Base-by-base conservation (phyloP, 768 basidiomycete species). In the Mycena alexandri region DNA sequence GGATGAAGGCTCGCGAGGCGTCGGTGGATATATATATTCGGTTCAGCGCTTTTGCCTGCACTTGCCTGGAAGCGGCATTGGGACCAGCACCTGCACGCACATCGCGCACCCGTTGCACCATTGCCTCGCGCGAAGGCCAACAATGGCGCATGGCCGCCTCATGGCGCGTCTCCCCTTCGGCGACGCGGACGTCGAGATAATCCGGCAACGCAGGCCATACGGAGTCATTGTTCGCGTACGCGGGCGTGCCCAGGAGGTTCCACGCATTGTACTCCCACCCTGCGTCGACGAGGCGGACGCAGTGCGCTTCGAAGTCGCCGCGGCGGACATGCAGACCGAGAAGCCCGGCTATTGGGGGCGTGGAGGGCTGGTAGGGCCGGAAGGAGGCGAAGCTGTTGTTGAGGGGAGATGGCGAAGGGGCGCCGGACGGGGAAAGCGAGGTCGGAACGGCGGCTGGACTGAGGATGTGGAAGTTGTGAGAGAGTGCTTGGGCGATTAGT, bases 261-360 rank as follows among this genome's bases (percentile, higher is more conserved):
- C 83, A 86, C 7, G 79, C 81, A 51, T 79, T 78, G 79, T 78
- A 86, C 5, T 73, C 72, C 24, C 79, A 65, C 29, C 71, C 73
- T 68, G 72, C 72, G 36, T 69, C 71, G 3, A 79, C 79, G 42
- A 87, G 78, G 56, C 71, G 66, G 12, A 63, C 58, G 73, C 86
- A 88, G 74, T 87, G 86, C 1, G 65, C 60, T 25, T 75, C 29
- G 67, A 79, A 87, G 74, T 86, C 86, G 8, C 86, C 86, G 36
- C 85, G 79, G 9, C 86, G 84, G 46, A 87, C 76, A 69, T 87
- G 86, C 13, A 87, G 71, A 19, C 77, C 84, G n/a, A 87, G 76
- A 0, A 86, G 74, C 24, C 85, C 82, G 10, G 76, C 61, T 33
- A 84, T 75, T 10, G 74, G 71, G n/a, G 48, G 43, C 14, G 17